Percentiles rank a stretch among this genome's conserved stretches.
These are phyloP conservation scores for Zizania latifolia DNA, from an alignment of 176 grass and related monocot genomes.

Conservation along the genomic window DNA sequence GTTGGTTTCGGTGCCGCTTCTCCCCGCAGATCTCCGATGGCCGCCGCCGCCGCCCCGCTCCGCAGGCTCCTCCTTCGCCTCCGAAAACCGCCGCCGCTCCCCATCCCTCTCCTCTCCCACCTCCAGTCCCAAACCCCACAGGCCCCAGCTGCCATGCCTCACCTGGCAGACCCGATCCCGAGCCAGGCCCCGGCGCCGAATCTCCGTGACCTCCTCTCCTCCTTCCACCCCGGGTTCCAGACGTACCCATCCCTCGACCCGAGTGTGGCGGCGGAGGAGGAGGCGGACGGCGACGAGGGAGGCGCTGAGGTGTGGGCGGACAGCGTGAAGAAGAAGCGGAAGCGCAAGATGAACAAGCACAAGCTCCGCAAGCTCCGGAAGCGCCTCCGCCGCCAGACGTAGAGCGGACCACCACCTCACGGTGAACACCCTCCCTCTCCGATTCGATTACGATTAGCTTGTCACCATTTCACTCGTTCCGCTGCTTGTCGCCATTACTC, in stretches of 20 bases:
- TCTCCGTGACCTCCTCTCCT: slow-evolving; percentile 32
- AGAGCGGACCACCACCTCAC: neutral
- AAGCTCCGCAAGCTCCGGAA: slow-evolving; percentile 82
- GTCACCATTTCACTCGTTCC: neutral
- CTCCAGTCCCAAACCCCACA: neutral
- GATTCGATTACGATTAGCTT: neutral
- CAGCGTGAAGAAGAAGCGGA: slow-evolving; percentile 99
- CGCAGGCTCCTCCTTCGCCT: slow-evolving; percentile 34
- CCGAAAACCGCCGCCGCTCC: slow-evolving; percentile 23
- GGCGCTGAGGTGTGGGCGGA: slow-evolving; percentile 64
- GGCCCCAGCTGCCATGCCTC: neutral
- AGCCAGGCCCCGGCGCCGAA: neutral
- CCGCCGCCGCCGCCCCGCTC: slow-evolving; percentile 31
- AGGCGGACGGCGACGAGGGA: neutral
- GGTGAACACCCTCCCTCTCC: slow-evolving; percentile 18
- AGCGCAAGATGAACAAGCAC: slow-evolving; percentile 99
- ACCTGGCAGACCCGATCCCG: neutral
- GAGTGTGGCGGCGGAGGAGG: neutral
- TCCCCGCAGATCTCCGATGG: slow-evolving; percentile 26
- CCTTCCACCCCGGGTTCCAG: slow-evolving; percentile 40
- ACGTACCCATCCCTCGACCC: slow-evolving; percentile 29
- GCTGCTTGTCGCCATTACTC: neutral
- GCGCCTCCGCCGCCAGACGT: slow-evolving; percentile 73
- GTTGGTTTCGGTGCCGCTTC: neutral
- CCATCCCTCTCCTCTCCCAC: slow-evolving; percentile 18